Evolutionary conservation across 148 eudicot species (phyloP), one percentile per base, ranked within the genome.

Genomic region (Chenopodium suecicum): DNA sequence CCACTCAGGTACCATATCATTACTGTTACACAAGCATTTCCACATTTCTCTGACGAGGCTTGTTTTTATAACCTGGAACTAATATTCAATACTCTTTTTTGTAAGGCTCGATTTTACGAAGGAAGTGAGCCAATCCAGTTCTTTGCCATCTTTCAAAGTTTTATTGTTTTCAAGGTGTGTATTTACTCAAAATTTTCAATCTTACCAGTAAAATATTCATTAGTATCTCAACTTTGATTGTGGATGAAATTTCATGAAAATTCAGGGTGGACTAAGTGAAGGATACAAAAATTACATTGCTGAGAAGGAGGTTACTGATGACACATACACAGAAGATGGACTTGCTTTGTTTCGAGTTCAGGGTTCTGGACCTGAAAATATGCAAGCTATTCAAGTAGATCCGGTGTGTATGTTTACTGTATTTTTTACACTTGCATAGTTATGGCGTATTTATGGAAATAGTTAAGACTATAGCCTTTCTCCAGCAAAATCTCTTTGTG

Each of bases 361-460:
- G 87, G 98, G 98, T 64, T 89, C 98, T 86, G 94, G 96, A 83
- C 91, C 96, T 74, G 93, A 90, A 69, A 94, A 94, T 85, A 94
- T 92, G 94, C 96, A 94, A 94, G 92, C 98, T 81, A 92, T 94
- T 85, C 98, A 94, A 94, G 98, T 94, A 70, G 98, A 92, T 81
- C 87, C 86, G 73, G 98, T 94, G 73, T 44, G 91, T 83, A 25
- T 76, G 34, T 44, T 82, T 56, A 68, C 47, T 20, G n/a, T 63
- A 41, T 77, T 83, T 68, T 78, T 34, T 34, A 47, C 34, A 9
- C 16, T 48, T 48, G 25, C 44, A 7, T 60, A 20, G 14, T 70
- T 14, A 48, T 48, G 32, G 25, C 34, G n/a, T 73, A 10, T 32
- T 9, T 46, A 70, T 7, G 9, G 13, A 70, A 41, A 34, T 70